These are phyloP conservation scores for Emmonsia crescens DNA, from an alignment of 2,329 filamentous ascomycete genomes.

Conservation along the genomic window DNA sequence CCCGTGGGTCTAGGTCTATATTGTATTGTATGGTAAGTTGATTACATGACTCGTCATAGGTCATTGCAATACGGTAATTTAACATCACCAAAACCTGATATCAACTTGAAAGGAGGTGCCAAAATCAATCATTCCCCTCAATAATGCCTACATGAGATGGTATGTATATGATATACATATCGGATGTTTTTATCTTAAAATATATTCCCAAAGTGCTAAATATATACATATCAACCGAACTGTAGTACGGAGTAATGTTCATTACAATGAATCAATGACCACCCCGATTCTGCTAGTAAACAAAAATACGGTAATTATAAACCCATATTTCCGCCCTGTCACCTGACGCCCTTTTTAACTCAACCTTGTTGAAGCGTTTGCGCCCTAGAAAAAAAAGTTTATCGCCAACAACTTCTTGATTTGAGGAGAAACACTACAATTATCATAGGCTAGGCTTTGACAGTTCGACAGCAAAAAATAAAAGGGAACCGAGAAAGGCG, in stretches of 20 bases:
- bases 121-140: too few relatives aligned
- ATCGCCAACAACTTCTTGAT: neutral
- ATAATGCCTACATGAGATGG: neutral
- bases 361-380: too few relatives aligned
- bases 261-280: too few relatives aligned
- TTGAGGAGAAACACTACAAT: neutral
- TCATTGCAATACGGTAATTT: neutral
- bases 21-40: too few relatives aligned
- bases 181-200: neutral
- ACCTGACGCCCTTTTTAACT: neutral
- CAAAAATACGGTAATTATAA: too few relatives aligned
- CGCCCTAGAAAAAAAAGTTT: neutral
- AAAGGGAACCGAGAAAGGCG: neutral
- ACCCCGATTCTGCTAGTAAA: too few relatives aligned
- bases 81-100: neutral
- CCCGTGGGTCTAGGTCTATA: too few relatives aligned
- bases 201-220: too few relatives aligned
- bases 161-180: neutral
- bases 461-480: neutral
- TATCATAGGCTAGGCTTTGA: neutral
- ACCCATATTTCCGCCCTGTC: neutral
- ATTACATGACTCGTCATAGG: too few relatives aligned
- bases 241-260: neutral
- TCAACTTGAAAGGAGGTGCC: too few relatives aligned
- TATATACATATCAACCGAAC: neutral